Evolutionary conservation across 345 rosid genomes (phyloP), one percentile per base, ranked within the genome.

Genomic region (Lenwebbia sp.): DNA sequence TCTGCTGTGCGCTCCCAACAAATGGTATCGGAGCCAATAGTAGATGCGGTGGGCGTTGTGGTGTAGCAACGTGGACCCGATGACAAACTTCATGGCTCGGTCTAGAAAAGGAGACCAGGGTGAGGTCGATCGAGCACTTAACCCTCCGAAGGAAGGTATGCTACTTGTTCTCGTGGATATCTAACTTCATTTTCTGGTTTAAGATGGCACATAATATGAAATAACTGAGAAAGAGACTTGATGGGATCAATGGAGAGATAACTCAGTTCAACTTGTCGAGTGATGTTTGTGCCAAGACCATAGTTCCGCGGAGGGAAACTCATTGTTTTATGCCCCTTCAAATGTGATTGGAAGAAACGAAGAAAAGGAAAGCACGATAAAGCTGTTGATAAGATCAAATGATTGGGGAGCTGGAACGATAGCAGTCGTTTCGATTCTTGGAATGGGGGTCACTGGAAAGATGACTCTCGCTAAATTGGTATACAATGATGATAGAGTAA

Each of bases 341-440:
- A 56, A 82, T 40, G 62, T 89, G n/a, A 55, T 87, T 51, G 88
- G 88, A 17, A 87, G 90, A 65, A 85, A 60, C n/a, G n/a, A 85
- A 13, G 86, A 89, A 5, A 83, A 57, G 49, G 26, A 76, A 50
- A 44, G 70, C 26, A 41, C 87, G 14, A 37, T 85, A 41, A 47
- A 83, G 13, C 23, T 26, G 5, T 13, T 87, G 54, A 83, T 85
- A 19, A 5, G 41, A n/a, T 10, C 83, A 14, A 8, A 58, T 58
- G 70, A n/a, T 58, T 25, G 23, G 51, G 74, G 52, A 17, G 13
- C 14, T 17, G 21, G n/a, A n/a, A 47, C 37, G 5, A 17, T 82
- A 14, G 23, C 78, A 7, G 87, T 89, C 12, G 26, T 89, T 84
- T 86, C 85, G 6, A 82, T 86, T 7, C 53, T 86, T 19, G 90